Evolutionary conservation across 192 early-diverging fungal species (phyloP).

Genomic region (Mortierella alpina): DNA sequence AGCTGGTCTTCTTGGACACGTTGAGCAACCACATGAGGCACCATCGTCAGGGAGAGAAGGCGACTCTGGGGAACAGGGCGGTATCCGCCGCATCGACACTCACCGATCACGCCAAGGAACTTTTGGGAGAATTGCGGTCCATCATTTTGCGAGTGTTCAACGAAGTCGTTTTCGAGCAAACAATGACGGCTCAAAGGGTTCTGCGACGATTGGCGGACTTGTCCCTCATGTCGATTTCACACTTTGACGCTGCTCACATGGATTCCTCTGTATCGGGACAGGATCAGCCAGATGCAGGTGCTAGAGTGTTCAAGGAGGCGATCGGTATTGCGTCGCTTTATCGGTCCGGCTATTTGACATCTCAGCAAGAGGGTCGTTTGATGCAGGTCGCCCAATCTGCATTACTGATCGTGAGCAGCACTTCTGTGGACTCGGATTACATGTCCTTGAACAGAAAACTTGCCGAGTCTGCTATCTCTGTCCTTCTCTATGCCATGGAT

Average conservation of each 20-base stretch:
- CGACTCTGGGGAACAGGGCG: too few relatives aligned
- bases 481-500: conserved; percentile 47
- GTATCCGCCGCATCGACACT: not conserved
- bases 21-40: conserved; percentile 37
- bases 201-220: conserved; percentile 41
- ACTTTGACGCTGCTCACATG: conserved; percentile 35
- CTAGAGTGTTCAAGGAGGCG: conserved; percentile 32
- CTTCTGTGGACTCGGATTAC: not conserved
- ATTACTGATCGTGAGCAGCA: conserved; percentile 11
- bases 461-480: conserved; percentile 40
- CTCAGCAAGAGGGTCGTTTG: conserved; percentile 34
- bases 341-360: conserved; percentile 37
- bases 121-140: conserved; percentile 26
- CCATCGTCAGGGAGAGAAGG: conserved; percentile 7
- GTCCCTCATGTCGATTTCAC: conserved; percentile 44
- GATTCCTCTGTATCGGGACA: not conserved
- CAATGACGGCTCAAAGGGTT: conserved; percentile 11
- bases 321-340: conserved; percentile 36
- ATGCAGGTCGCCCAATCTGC: conserved; percentile 27
- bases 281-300: conserved; percentile 1
- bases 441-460: not conserved
- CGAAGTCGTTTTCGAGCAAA: not conserved
- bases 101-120: conserved; percentile 28
- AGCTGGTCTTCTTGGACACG: conserved; percentile 54
- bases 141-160: conserved; percentile 29